Evolutionary conservation across 129 eudicot species (phyloP).

Genomic region (Scalesia atractyloides): DNA sequence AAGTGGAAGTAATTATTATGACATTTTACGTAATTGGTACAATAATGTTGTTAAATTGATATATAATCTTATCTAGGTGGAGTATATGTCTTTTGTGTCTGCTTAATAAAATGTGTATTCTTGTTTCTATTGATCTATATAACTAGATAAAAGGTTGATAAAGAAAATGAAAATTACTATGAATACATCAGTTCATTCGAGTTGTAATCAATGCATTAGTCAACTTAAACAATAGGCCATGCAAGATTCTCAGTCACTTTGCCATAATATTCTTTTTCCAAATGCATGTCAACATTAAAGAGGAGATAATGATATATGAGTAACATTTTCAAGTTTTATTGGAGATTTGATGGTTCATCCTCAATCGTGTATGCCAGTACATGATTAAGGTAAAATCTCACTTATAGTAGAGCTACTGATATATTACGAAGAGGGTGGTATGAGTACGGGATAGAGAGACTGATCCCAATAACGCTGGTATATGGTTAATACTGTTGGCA

Average conservation of each 20-base stretch:
- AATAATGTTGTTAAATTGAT: background rate
- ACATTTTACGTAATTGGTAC: too few relatives aligned
- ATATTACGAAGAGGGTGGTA: too few relatives aligned
- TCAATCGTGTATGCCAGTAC: too few relatives aligned
- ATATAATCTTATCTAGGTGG: background rate
- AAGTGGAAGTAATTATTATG: background rate
- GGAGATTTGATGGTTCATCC: background rate
- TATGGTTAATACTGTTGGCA: background rate
- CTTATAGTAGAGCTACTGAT: too few relatives aligned
- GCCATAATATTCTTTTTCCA: too few relatives aligned
- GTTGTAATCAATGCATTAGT: background rate
- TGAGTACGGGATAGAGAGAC: too few relatives aligned
- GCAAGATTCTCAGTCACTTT: background rate
- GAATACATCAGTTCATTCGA: background rate
- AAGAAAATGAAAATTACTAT: background rate
- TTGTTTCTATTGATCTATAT: background rate
- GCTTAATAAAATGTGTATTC: background rate
- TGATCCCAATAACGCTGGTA: too few relatives aligned
- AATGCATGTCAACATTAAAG: background rate
- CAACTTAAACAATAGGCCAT: background rate
- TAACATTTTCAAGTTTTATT: background rate
- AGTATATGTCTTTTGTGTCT: conserved; percentile 1
- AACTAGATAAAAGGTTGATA: background rate
- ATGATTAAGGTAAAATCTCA: too few relatives aligned
- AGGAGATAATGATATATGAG: background rate